These are phyloP conservation scores for Fusarium anthophilum DNA, from an alignment of 2,329 filamentous ascomycete species.

Conservation along the genomic window DNA sequence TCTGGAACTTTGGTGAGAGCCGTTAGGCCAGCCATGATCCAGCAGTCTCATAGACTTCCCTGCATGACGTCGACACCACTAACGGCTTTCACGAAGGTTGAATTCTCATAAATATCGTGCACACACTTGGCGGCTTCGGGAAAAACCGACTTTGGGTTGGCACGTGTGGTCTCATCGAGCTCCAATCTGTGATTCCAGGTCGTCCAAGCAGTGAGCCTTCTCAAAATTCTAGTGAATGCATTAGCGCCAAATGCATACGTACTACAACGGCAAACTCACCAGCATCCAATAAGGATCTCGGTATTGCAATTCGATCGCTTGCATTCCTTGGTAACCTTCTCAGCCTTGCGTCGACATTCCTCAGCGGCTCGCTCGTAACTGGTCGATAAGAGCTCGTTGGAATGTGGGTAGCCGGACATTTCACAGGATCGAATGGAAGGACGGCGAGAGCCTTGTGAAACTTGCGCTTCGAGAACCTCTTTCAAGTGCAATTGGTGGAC, in stretches of 20 bases:
- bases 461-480: conserved; percentile 64
- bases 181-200: conserved; percentile 61
- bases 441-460: conserved; percentile 73
- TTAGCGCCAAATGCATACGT: conserved; percentile 17
- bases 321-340: conserved; percentile 72
- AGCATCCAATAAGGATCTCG: conserved; percentile 71
- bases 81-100: conserved; percentile 72
- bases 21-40: no score
- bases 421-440: conserved; percentile 70
- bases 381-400: conserved; percentile 67
- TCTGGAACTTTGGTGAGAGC: no score
- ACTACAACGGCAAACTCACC: conserved; percentile 49
- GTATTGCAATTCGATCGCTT: conserved; percentile 80
- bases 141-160: no score
- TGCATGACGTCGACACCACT: conserved; percentile 81
- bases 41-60: conserved; percentile 76
- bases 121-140: no score
- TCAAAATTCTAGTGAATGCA: conserved; percentile 62
- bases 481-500: no score
- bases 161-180: no score
- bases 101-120: no score
- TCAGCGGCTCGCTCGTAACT: conserved; percentile 72
- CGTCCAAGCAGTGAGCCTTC: conserved; percentile 64
- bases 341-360: conserved; percentile 69
- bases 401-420: conserved; percentile 59